Evolutionary conservation across 331 rosid species (phyloP).

Genomic region (Pyracantha coccinea): DNA sequence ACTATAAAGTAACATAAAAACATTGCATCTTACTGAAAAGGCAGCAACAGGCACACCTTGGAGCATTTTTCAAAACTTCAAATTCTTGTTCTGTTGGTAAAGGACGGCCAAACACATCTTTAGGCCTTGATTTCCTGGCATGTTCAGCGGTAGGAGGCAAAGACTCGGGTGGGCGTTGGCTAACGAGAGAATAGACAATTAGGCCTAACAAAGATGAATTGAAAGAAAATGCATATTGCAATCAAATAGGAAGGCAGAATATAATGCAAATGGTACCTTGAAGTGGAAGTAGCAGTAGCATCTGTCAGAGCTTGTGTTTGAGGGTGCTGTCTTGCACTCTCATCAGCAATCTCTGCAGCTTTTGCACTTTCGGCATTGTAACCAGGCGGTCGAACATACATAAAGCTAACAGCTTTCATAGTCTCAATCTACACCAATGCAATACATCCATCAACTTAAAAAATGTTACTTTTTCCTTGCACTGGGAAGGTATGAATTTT

Average conservation of each 20-base stretch:
- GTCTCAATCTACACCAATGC: constrained; percentile 52
- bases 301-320: neutral
- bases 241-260: neutral
- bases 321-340: constrained; percentile 37
- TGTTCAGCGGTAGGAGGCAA: constrained; percentile 19
- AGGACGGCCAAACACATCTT: constrained; percentile 92
- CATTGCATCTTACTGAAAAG: neutral
- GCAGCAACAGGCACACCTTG: constrained; percentile 43
- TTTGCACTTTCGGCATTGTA: constrained; percentile 90
- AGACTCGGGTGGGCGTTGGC: constrained; percentile 29
- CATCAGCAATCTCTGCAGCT: constrained; percentile 86
- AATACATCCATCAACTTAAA: neutral
- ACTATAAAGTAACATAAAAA: neutral
- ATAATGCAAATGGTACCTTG: constrained; percentile 27
- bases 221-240: neutral
- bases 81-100: constrained; percentile 93
- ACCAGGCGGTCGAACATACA: constrained; percentile 99
- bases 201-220: neutral
- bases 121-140: constrained; percentile 60
- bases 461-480: neutral
- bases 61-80: constrained; percentile 82
- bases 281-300: constrained; percentile 32
- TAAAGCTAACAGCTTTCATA: constrained; percentile 96
- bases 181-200: neutral
- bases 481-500: no score